These are phyloP conservation scores for Cyberlindnera mycetangii DNA, from an alignment of 805 yeast species.

Conservation along the genomic window DNA sequence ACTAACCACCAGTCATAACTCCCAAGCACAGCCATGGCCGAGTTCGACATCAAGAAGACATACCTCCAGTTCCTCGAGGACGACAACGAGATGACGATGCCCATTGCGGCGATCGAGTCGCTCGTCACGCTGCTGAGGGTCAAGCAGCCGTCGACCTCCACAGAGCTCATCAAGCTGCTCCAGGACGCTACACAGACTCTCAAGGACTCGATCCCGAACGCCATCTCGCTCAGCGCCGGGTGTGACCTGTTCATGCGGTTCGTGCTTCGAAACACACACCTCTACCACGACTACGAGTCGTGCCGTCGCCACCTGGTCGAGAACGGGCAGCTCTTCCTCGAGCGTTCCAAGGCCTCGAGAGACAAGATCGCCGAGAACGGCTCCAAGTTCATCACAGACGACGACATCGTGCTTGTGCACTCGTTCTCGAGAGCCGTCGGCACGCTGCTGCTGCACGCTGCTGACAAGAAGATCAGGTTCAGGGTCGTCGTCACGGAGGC, in stretches of 20 bases:
- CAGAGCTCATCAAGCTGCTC: conserved; percentile 82
- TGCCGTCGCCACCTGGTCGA: conserved; percentile 85
- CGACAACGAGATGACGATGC: conserved; percentile 98
- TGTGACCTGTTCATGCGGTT: conserved; percentile 95
- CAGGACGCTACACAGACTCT: conserved; percentile 72
- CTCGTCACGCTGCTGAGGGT: conserved; percentile 77
- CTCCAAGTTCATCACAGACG: conserved; percentile 85
- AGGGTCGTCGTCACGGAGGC: conserved; percentile 92
- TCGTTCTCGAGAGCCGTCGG: conserved; percentile 89
- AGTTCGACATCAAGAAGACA: conserved; percentile 78
- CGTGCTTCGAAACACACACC: conserved; percentile 82
- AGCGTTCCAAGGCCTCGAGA: conserved; percentile 88
- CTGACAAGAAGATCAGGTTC: conserved; percentile 74
- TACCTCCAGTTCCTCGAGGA: conserved; percentile 80
- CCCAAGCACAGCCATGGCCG: conserved; percentile 24
- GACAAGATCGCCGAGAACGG: conserved; percentile 86
- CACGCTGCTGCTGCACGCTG: conserved; percentile 73
- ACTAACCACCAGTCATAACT: too few species aligned
- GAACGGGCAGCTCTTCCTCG: conserved; percentile 88
- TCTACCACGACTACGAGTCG: conserved; percentile 92
- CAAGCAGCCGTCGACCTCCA: conserved; percentile 88
- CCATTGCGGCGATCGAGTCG: conserved; percentile 96
- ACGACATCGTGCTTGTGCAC: conserved; percentile 86
- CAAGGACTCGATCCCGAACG: conserved; percentile 79
- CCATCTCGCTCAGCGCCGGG: conserved; percentile 93